These are phyloP conservation scores for Penicillium argentinense DNA, from an alignment of 495 filamentous ascomycete genomes.

Conservation along the genomic window DNA sequence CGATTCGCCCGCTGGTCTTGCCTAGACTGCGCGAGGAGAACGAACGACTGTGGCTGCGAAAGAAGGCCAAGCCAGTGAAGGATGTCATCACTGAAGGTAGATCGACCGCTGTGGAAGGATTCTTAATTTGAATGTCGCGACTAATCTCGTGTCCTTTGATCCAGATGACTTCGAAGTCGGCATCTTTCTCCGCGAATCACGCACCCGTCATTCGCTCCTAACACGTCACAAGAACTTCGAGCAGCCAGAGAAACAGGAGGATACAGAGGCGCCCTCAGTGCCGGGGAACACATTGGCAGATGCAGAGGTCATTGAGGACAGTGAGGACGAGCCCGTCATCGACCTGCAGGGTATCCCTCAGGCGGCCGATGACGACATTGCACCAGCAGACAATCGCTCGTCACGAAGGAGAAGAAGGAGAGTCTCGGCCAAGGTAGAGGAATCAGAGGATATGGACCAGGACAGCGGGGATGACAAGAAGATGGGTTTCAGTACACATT, in stretches of 20 bases:
- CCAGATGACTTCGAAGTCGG: conserved; percentile 93
- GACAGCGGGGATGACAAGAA: conserved; percentile 78
- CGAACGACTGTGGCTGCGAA: conserved; percentile 53
- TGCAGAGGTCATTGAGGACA: conserved; percentile 42
- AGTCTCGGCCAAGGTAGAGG: background rate
- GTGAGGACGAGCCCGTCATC: conserved; percentile 37
- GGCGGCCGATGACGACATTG: conserved; percentile 14
- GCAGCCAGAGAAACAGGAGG: conserved; percentile 52
- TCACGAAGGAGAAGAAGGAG: conserved; percentile 15
- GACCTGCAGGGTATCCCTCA: conserved; percentile 40
- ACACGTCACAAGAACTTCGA: conserved; percentile 76
- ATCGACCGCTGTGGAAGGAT: background rate
- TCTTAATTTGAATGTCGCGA: background rate
- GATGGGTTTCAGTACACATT: conserved; percentile 74
- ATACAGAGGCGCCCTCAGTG: conserved; percentile 43
- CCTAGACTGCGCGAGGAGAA: conserved; percentile 91
- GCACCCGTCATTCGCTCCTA: conserved; percentile 83
- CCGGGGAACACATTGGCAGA: conserved; percentile 41
- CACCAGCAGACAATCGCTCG: background rate
- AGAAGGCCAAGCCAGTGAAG: conserved; percentile 77
- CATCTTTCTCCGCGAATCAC: conserved; percentile 86
- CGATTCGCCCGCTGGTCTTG: conserved; percentile 78
- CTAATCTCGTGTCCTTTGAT: background rate
- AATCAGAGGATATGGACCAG: background rate
- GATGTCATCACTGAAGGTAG: conserved; percentile 83